Percentiles rank a stretch among this genome's conserved stretches.
These are phyloP conservation scores for Hypoxylon sp. DNA, from an alignment of 2,329 filamentous ascomycete genomes.

Conservation along the genomic window DNA sequence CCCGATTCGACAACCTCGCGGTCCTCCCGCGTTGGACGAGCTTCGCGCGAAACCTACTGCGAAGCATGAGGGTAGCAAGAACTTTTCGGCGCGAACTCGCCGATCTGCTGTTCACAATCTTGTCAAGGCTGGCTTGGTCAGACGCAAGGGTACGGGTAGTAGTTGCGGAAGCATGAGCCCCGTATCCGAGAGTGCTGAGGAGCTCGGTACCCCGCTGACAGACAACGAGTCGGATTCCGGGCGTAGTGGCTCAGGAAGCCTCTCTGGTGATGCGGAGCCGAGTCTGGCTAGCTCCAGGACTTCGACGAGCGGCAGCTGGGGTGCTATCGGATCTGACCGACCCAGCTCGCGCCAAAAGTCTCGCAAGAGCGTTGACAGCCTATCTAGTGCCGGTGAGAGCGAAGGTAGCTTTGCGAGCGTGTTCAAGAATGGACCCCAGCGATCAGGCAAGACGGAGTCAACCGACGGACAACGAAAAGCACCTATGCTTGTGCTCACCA, in stretches of 20 bases:
- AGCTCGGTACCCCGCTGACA: slow-evolving; percentile 73
- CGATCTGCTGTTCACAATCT: slow-evolving; percentile 92
- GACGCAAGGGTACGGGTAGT: slow-evolving; percentile 80
- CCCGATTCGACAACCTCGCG: slow-evolving; percentile 90
- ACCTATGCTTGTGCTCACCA: slow-evolving; percentile 87
- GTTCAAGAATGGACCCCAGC: slow-evolving; percentile 69
- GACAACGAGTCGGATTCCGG: slow-evolving; percentile 81
- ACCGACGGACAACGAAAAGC: slow-evolving; percentile 79
- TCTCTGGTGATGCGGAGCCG: slow-evolving; percentile 77
- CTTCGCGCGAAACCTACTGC: slow-evolving; percentile 89
- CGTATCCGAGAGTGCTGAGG: slow-evolving; percentile 81
- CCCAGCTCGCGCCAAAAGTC: slow-evolving; percentile 77
- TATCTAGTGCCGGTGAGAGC: slow-evolving; percentile 69
- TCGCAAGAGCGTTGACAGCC: slow-evolving; percentile 72
- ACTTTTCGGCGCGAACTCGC: slow-evolving; percentile 92
- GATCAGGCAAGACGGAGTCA: slow-evolving; percentile 66
- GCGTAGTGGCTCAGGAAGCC: slow-evolving; percentile 80
- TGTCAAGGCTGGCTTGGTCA: slow-evolving; percentile 87
- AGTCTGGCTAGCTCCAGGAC: slow-evolving; percentile 81
- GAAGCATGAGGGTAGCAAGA: slow-evolving; percentile 96
- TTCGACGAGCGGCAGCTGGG: slow-evolving; percentile 76
- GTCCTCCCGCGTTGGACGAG: slow-evolving; percentile 91
- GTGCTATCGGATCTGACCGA: slow-evolving; percentile 88
- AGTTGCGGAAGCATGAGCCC: slow-evolving; percentile 85
- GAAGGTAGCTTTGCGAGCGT: slow-evolving; percentile 74